Base-by-base conservation (phyloP, 2,329 filamentous ascomycete species). In the Alternaria alternata region DNA sequence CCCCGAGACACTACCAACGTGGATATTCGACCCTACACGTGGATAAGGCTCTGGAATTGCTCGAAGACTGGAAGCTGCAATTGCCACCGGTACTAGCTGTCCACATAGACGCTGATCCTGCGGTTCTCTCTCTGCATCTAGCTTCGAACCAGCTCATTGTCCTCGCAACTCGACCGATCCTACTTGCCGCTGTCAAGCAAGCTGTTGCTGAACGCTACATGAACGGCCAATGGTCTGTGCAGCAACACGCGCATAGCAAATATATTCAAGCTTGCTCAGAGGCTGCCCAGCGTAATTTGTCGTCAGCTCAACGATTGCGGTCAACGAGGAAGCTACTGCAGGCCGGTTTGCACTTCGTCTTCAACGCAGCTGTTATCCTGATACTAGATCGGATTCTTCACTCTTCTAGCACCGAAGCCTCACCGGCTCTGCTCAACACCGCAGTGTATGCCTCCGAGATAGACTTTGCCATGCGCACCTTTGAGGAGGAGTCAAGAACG, bases 291-390 rank as follows among this genome's bases (percentile, higher is more conserved):
- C 48, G 51, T 36, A 74, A 73, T n/a, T 41, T 74, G 22, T 20
- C 61, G 7, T 44, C 72, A 1, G 69, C 71, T 26, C 63, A 63
- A 30, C 59, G 61, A 16, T 38, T 67, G 1, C 51, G 60, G 26
- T 56, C 51, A 14, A 56, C 54, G 3, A 64, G 63, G 34, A 66
- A 64, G 28, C 55, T 72, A 32, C 54, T 73, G 4, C 69, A 71
- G 48, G 64, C 69, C 26, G 65, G 65, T 16, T 42, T 74, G n/a
- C 71, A 74, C 34, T 72, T 70, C 38, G 60, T 73, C 4, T 74
- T 74, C 51, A 72, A 73, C 48, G 70, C 70, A 22, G 62, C 67
- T n/a, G 67, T 74, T 18, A 58, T 73, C 36, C 54, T 73, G 26
- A 60, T 74, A 28, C 59, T 74, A 22, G 57, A 67, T 49, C 68